A percentile compares a stretch with the other conserved stretches of the same genome.
phyloP scores from a whole-genome alignment of 2,329 filamentous ascomycete species.

The Boeremia exigua region DNA sequence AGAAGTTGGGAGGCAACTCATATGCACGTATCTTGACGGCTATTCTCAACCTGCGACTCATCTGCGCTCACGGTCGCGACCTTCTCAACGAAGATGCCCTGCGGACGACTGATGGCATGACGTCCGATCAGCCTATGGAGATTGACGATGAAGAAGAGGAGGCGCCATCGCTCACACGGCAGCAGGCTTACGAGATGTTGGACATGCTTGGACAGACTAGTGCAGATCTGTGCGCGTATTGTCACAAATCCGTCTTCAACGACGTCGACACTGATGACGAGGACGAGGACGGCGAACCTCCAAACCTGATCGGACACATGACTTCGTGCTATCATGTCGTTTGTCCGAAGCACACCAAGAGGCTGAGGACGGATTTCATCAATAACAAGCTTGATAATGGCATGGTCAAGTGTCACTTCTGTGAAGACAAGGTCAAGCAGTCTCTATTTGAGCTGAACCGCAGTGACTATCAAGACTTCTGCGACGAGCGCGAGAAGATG shows the following conservation, averaged over 20 bases:
- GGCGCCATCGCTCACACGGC: conserved; percentile 65
- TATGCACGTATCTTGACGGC: conserved; percentile 93
- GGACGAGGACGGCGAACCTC: conserved; percentile 59
- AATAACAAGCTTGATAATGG: conserved; percentile 51
- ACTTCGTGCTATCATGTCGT: conserved; percentile 87
- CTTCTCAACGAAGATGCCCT: conserved; percentile 85
- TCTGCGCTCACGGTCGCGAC: conserved; percentile 94
- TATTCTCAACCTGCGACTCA: conserved; percentile 84
- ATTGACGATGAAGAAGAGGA: conserved; percentile 78
- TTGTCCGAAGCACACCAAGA: conserved; percentile 74
- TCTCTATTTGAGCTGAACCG: conserved; percentile 73
- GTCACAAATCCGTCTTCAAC: conserved; percentile 53
- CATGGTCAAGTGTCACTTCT: conserved; percentile 70
- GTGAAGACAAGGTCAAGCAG: conserved; percentile 67
- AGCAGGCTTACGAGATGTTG: conserved; percentile 85
- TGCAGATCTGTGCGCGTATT: conserved; percentile 71
- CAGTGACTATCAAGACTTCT: conserved; percentile 57
- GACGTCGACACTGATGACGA: conserved; percentile 46
- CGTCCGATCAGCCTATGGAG: conserved; percentile 85
- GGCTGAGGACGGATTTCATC: conserved; percentile 63
- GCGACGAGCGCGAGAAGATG: conserved; percentile 63
- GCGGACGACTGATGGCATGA: conserved; percentile 78
- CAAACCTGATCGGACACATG: conserved; percentile 74
- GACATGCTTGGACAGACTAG: conserved; percentile 83
- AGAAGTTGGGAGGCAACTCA: conserved; percentile 79